A percentile compares a stretch with the other conserved stretches of the same genome.
Evolutionary conservation across 129 eudicot species (phyloP).

Genomic region (Flaveria linearis): DNA sequence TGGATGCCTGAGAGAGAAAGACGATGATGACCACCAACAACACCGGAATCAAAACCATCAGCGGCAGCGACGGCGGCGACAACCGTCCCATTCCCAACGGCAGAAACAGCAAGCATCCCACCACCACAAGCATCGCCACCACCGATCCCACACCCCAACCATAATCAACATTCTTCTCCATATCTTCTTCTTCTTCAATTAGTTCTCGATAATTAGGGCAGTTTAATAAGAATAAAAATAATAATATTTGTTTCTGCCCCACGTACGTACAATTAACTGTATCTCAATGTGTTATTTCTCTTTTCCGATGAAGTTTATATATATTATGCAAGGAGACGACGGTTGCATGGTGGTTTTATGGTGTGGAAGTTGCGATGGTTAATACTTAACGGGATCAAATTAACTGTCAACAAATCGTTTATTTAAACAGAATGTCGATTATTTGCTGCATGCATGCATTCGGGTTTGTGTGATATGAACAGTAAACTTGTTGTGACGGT

Average conservation of each 20-base stretch:
- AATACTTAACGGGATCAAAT: not conserved
- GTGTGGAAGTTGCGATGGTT: not conserved
- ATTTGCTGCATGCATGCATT: no score
- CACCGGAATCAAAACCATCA: slow-evolving; percentile 44
- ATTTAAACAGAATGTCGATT: no score
- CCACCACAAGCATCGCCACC: slow-evolving; percentile 38
- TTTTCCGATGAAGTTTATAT: not conserved
- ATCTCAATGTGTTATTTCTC: not conserved
- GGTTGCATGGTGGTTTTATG: not conserved
- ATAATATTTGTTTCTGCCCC: not conserved
- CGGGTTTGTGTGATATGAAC: no score
- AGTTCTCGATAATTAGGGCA: not conserved
- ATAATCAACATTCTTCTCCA: slow-evolving; percentile 11
- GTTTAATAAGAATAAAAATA: not conserved
- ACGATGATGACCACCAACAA: slow-evolving; percentile 38
- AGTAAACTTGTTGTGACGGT: no score
- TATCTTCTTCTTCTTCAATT: slow-evolving; percentile 2
- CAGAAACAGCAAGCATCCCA: slow-evolving; percentile 34
- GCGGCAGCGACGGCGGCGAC: slow-evolving; percentile 40
- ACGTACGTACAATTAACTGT: not conserved
- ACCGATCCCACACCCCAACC: slow-evolving; percentile 53
- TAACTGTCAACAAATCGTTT: no score
- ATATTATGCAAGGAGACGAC: not conserved
- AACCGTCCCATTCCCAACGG: slow-evolving; percentile 51
- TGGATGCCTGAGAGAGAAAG: slow-evolving; percentile 33